Percentiles rank a stretch among this genome's conserved stretches.
These are phyloP conservation scores for Arabidopsis lyrata DNA, from an alignment of 441 rosid species.

Conservation along the genomic window DNA sequence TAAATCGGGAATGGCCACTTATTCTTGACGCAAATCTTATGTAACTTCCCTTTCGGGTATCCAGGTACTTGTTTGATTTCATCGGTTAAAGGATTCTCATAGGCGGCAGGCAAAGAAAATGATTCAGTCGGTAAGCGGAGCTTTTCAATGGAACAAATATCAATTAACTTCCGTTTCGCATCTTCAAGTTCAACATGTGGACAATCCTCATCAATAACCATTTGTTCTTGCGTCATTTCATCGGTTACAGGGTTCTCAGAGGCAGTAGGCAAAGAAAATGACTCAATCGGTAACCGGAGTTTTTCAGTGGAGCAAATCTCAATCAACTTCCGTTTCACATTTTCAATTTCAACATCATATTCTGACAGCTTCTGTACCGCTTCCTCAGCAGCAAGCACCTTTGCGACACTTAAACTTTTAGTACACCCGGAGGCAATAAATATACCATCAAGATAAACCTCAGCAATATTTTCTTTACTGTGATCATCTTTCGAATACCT, in stretches of 20 bases:
- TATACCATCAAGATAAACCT: constrained; percentile 52
- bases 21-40: constrained; percentile 55
- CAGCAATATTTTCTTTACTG: background rate
- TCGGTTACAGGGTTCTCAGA: background rate
- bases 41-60: constrained; percentile 54
- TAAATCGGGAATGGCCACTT: constrained; percentile 65
- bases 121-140: background rate
- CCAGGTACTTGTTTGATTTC: background rate
- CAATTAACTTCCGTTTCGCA: background rate
- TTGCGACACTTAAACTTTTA: constrained; percentile 51
- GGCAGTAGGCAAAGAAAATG: background rate
- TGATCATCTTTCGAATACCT: background rate
- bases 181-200: background rate
- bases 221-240: background rate
- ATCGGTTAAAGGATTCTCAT: background rate
- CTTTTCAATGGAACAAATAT: background rate
- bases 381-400: constrained; percentile 53
- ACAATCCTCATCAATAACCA: background rate
- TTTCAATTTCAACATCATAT: background rate
- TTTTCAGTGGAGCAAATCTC: no score
- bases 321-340: background rate
- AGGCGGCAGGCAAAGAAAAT: background rate
- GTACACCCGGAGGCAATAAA: constrained; percentile 55
- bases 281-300: background rate
- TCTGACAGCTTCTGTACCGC: constrained; percentile 51